These are phyloP conservation scores for Cordyceps farinosa DNA, from an alignment of 2,329 filamentous ascomycete genomes.

Conservation along the genomic window DNA sequence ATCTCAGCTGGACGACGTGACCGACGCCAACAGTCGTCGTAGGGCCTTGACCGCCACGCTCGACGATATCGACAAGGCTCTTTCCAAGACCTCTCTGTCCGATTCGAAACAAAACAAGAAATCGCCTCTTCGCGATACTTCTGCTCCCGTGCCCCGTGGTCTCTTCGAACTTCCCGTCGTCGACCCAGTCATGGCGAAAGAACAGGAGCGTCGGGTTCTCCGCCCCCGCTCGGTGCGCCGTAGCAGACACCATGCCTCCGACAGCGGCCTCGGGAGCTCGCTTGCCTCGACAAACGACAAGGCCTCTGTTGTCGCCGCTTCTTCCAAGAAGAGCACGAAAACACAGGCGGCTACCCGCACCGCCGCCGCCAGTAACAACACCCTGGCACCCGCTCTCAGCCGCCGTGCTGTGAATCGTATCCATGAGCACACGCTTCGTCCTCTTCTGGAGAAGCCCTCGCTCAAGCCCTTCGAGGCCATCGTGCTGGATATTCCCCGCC, in stretches of 20 bases:
- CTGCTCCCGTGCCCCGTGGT: conserved; percentile 56
- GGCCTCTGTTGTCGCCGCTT: conserved; percentile 38
- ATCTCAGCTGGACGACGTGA: conserved; percentile 67
- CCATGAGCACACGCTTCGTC: conserved; percentile 71
- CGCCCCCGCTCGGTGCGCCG: conserved; percentile 54
- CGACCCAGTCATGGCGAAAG: conserved; percentile 44
- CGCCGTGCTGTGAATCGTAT: conserved; percentile 71
- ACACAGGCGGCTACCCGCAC: conserved; percentile 50
- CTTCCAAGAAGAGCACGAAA: conserved; percentile 38
- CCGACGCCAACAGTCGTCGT: conserved; percentile 66
- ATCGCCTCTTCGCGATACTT: conserved; percentile 48
- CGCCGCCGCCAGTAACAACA: conserved; percentile 44
- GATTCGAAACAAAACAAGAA: conserved; percentile 24
- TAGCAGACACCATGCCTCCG: conserved; percentile 68
- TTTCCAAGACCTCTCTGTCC: conserved; percentile 45
- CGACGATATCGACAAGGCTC: conserved; percentile 58
- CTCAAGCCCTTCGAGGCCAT: conserved; percentile 80
- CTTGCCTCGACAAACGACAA: conserved; percentile 60
- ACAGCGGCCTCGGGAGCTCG: conserved; percentile 85
- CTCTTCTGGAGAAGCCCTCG: conserved; percentile 68
- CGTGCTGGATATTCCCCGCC: conserved; percentile 71
- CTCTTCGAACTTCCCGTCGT: conserved; percentile 56
- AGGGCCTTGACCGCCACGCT: conserved; percentile 54
- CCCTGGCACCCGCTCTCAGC: conserved; percentile 60
- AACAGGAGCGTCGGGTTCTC: conserved; percentile 46